Conservation (phyloP, 352 stramenopile genomes). For the Phytophthora tentaculata region DNA sequence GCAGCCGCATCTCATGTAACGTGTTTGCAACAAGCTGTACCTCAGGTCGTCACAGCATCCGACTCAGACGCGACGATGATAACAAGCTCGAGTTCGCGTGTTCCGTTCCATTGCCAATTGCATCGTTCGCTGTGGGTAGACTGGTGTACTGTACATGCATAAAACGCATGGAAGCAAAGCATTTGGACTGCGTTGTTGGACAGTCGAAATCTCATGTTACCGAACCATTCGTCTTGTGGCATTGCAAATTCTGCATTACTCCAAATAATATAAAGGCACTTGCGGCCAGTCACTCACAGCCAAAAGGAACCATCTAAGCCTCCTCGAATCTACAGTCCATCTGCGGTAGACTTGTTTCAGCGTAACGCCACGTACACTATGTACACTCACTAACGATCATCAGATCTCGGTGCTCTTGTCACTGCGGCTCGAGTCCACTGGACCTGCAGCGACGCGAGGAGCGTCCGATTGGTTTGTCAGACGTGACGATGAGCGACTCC, state of each 20-base stretch:
- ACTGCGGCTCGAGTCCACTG: slow-evolving; percentile 27
- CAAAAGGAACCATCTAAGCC: slow-evolving; percentile 15
- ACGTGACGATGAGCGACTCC: slow-evolving; percentile 17
- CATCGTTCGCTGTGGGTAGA: too few relatives aligned
- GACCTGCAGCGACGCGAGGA: slow-evolving; percentile 7
- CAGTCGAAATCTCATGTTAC: not conserved
- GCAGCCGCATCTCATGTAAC: not conserved
- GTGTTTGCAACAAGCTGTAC: too few relatives aligned
- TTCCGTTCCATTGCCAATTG: too few relatives aligned
- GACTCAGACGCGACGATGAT: too few relatives aligned
- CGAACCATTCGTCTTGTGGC: not conserved
- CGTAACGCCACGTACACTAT: slow-evolving; percentile 29
- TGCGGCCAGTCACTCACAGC: slow-evolving; percentile 28
- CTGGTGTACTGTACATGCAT: too few relatives aligned
- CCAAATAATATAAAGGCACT: slow-evolving; percentile 41
- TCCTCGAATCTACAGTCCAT: slow-evolving; percentile 16
- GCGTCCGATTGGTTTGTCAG: slow-evolving; percentile 13
- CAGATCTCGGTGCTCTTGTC: slow-evolving; percentile 37
- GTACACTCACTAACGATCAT: slow-evolving; percentile 37
- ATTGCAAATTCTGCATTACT: slow-evolving; percentile 11
- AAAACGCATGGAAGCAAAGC: too few relatives aligned
- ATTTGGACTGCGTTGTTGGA: too few relatives aligned
- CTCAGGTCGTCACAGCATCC: too few relatives aligned
- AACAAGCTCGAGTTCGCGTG: too few relatives aligned
- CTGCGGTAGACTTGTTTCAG: slow-evolving; percentile 4